Evolutionary conservation across 108 stramenopile species (phyloP).

Genomic region (Fistulifera pelliculosa): DNA sequence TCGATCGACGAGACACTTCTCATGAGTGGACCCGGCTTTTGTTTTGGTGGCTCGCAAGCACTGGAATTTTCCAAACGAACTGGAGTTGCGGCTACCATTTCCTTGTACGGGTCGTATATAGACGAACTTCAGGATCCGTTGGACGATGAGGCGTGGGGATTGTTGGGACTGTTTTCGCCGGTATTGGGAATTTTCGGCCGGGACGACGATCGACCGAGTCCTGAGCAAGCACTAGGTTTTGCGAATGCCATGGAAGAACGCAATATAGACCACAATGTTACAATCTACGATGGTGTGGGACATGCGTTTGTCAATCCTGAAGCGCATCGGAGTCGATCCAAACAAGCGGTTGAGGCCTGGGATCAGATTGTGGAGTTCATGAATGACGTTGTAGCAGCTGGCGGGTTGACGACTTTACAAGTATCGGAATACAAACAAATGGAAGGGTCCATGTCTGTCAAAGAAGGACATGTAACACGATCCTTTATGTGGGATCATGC

Average conservation of each 20-base stretch:
- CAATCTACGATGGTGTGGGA: slow-evolving; percentile 4
- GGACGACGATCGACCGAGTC: background rate
- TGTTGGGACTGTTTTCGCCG: background rate
- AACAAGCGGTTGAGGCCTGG: slow-evolving; percentile 1
- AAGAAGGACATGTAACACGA: background rate
- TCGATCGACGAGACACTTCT: background rate
- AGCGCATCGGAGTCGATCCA: background rate
- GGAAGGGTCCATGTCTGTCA: background rate
- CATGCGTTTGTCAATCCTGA: slow-evolving; percentile 1
- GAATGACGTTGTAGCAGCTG: background rate
- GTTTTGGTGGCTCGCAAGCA: slow-evolving; percentile 1
- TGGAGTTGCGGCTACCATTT: background rate
- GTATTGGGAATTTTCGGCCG: background rate
- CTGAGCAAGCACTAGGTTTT: background rate
- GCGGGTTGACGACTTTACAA: background rate
- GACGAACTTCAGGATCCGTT: background rate
- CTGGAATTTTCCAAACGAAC: background rate
- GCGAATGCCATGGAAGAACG: background rate
- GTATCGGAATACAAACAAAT: background rate
- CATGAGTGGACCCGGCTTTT: slow-evolving; percentile 3
- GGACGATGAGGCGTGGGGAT: background rate
- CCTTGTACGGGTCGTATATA: background rate
- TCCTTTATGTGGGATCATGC: slow-evolving; percentile 1
- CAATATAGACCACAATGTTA: background rate
- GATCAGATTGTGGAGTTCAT: background rate